Conservation (phyloP, 2,329 filamentous ascomycete genomes). For the Epicoccum sorghinum region DNA sequence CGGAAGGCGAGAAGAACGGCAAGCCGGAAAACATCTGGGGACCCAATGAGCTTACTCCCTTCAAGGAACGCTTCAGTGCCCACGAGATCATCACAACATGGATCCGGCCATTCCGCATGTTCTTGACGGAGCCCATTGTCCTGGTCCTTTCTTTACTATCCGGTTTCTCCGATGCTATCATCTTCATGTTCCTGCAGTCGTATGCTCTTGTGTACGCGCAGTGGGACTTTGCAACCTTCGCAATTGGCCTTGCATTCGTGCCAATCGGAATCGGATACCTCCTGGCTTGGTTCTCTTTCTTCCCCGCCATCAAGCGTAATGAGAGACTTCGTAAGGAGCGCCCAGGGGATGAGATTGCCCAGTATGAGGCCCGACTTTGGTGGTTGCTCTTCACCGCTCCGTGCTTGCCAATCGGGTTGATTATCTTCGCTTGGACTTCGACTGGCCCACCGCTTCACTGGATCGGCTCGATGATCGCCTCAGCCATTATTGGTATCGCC, state of each 20-base stretch:
- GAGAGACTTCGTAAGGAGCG: slow-evolving; percentile 36
- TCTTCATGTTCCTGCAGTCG: slow-evolving; percentile 79
- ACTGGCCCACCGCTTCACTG: slow-evolving; percentile 70
- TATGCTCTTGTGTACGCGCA: slow-evolving; percentile 72
- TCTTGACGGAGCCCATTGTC: slow-evolving; percentile 77
- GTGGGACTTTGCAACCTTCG: slow-evolving; percentile 66
- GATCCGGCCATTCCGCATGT: slow-evolving; percentile 72
- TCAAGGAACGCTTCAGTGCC: slow-evolving; percentile 44
- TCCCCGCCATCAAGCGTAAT: slow-evolving; percentile 57
- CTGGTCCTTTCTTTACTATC: slow-evolving; percentile 72
- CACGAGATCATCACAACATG: slow-evolving; percentile 57
- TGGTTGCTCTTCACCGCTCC: slow-evolving; percentile 68
- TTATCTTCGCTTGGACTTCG: slow-evolving; percentile 74
- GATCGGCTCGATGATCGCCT: slow-evolving; percentile 71
- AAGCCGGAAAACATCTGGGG: slow-evolving; percentile 70
- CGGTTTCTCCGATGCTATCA: slow-evolving; percentile 77
- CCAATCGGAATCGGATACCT: slow-evolving; percentile 66
- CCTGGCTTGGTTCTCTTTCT: slow-evolving; percentile 66
- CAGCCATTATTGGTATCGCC: slow-evolving; percentile 72
- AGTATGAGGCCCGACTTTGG: slow-evolving; percentile 63
- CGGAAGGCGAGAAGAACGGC: slow-evolving; percentile 65
- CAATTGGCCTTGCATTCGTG: slow-evolving; percentile 68
- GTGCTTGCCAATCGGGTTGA: slow-evolving; percentile 69
- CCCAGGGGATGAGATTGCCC: slow-evolving; percentile 37
- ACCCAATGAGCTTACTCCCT: slow-evolving; percentile 68